Evolutionary conservation across 495 filamentous ascomycete species (phyloP), one percentile per base, ranked within the genome.

Genomic region (Penicillium goetzii): DNA sequence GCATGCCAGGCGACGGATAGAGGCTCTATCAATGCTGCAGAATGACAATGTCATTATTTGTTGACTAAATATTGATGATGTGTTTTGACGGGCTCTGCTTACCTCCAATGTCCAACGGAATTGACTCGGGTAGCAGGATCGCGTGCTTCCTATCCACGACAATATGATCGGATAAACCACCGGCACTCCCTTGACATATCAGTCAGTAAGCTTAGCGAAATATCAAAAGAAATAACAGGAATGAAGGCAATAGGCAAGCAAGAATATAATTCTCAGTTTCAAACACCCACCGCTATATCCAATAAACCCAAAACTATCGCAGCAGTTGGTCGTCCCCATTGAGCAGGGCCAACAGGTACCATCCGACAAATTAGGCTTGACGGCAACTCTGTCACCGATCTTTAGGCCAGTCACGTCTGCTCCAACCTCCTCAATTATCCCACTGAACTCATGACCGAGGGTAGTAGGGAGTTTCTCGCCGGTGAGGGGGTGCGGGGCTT

Each of bases 1-100:
- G 85, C 86, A 69, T 90, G 86, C 86, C 86, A 90, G 57, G 80
- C 88, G 5, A 89, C 87, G 11, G 85, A 74, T 0, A 90, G 74
- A 0, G 88, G 88, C 60, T 90, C 87, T 49, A 89, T 45, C 47
- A 66, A 33, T 40, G 59, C 63, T 61, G 34, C 3, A 21, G 23
- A n/a, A 43, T 19, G 25, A 25, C 2, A 19, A 14, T 8, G 47
- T 23, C 15, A 51, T 19, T 47, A 14, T 4, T 25, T 12, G 9
- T 9, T 47, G 10, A 23, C 3, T 14, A 4, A 14, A 4, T 25
- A 23, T 25, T 23, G 43, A 9, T 12, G 3, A 25, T 23, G 10
- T 25, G 2, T 47, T 12, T 21, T 25, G 3, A 4, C 21, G 19
- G 19, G 43, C 10, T 47, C 0, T 14, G 43, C 19, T 2, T 58